These are phyloP conservation scores for Berkeleyomyces rouxiae DNA, from an alignment of 2,329 filamentous ascomycete genomes.

Conservation along the genomic window DNA sequence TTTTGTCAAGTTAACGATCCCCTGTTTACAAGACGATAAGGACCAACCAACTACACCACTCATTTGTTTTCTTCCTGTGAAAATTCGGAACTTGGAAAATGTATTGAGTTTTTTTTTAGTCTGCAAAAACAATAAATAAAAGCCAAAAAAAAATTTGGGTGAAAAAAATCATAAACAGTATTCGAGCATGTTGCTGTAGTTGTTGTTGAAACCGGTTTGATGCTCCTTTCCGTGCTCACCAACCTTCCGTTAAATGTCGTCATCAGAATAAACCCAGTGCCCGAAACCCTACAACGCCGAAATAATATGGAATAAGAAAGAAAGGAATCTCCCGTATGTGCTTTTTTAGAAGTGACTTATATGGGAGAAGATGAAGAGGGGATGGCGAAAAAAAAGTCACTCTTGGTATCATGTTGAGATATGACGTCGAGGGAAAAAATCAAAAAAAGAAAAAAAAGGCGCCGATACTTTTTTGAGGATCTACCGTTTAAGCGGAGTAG, in stretches of 20 bases:
- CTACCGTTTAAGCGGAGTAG: slow-evolving; percentile 33
- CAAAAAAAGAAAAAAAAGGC: neutral
- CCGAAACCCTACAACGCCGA: slow-evolving; percentile 13
- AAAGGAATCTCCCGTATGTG: neutral
- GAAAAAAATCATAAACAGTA: slow-evolving; percentile 2
- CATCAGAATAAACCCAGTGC: slow-evolving; percentile 9
- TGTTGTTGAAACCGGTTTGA: slow-evolving; percentile 39
- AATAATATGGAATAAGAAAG: neutral
- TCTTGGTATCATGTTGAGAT: slow-evolving; percentile 13
- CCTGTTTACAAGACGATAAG: no score
- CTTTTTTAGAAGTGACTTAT: neutral
- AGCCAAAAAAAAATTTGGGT: neutral
- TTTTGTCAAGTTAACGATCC: no score
- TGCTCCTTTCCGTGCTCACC: slow-evolving; percentile 5
- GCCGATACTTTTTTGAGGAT: neutral
- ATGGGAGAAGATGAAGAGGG: neutral
- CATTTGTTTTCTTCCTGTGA: no score
- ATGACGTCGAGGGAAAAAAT: slow-evolving; percentile 4
- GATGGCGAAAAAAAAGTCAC: neutral
- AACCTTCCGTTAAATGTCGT: slow-evolving; percentile 9
- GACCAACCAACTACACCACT: no score
- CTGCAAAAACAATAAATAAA: neutral
- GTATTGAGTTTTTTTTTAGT: neutral
- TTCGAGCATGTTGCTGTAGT: slow-evolving; percentile 16
- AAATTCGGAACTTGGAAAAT: no score